These are phyloP conservation scores for Osmanthus fragrans DNA, from an alignment of 257 asterid genomes.

Conservation along the genomic window DNA sequence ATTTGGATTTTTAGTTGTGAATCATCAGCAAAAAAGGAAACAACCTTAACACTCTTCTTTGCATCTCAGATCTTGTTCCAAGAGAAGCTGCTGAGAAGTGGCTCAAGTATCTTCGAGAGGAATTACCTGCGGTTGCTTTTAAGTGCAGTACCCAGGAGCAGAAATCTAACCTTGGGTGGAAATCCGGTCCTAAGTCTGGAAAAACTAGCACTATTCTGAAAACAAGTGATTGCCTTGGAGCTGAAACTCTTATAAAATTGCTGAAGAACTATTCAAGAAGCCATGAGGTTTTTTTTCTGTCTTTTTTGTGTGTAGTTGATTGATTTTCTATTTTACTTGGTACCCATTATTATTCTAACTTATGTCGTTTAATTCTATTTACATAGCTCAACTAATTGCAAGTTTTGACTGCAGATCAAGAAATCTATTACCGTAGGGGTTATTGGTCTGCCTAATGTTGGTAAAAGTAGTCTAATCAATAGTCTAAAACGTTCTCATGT, in stretches of 20 bases:
- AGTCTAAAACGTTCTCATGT: slow-evolving; percentile 88
- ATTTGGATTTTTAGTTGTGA: not conserved
- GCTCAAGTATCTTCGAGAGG: slow-evolving; percentile 33
- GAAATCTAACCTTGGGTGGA: no score
- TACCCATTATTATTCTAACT: not conserved
- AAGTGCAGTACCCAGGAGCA: no score
- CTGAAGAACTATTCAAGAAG: slow-evolving; percentile 82
- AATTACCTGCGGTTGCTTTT: no score
- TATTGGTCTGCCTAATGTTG: slow-evolving; percentile 97
- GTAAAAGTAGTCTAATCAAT: slow-evolving; percentile 93
- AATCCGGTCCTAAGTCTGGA: slow-evolving; percentile 33
- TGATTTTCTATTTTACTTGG: no score
- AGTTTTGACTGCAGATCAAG: slow-evolving; percentile 62
- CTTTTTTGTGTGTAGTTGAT: not conserved
- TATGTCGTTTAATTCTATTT: not conserved
- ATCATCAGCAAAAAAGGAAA: not conserved
- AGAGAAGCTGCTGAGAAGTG: slow-evolving; percentile 92
- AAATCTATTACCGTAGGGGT: slow-evolving; percentile 90
- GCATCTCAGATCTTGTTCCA: slow-evolving; percentile 81
- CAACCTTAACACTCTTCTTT: slow-evolving; percentile 9
- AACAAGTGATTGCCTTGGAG: slow-evolving; percentile 96
- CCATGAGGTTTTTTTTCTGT: slow-evolving; percentile 45
- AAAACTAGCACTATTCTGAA: slow-evolving; percentile 38
- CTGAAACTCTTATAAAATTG: slow-evolving; percentile 79
- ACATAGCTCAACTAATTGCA: slow-evolving; percentile 15